phyloP scores from a whole-genome alignment of 352 stramenopile species.

The Saprolegnia parasitica region DNA sequence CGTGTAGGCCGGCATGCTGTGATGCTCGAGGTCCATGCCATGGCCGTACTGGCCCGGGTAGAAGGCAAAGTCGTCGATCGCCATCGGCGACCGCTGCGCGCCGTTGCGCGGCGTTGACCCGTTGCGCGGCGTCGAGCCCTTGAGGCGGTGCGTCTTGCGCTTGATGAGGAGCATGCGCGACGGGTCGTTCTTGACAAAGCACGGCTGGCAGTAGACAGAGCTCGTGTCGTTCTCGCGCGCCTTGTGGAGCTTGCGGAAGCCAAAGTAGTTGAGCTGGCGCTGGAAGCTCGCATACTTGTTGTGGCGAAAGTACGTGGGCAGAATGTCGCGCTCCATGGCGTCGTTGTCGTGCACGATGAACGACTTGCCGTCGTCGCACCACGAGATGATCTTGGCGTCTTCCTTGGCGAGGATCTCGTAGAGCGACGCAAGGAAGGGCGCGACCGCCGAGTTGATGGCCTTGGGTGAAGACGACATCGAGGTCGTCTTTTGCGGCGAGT shows the following conservation, averaged over 20 bases:
- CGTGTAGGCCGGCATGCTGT: neutral
- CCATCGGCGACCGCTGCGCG: neutral
- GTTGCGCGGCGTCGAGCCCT: slow-evolving; percentile 4
- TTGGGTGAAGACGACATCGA: slow-evolving; percentile 14
- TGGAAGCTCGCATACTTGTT: slow-evolving; percentile 77
- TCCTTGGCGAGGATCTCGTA: slow-evolving; percentile 63
- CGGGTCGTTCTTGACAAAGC: slow-evolving; percentile 52
- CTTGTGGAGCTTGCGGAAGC: slow-evolving; percentile 77
- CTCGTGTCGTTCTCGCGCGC: slow-evolving; percentile 39
- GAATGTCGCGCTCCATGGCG: slow-evolving; percentile 45
- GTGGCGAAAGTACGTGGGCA: slow-evolving; percentile 73
- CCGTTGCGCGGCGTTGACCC: slow-evolving; percentile 1
- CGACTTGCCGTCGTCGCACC: slow-evolving; percentile 58
- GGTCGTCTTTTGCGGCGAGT: neutral
- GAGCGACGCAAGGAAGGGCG: slow-evolving; percentile 58
- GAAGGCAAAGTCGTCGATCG: slow-evolving; percentile 15
- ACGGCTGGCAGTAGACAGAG: slow-evolving; percentile 63
- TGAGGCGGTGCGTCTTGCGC: slow-evolving; percentile 38
- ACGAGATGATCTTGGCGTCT: slow-evolving; percentile 48
- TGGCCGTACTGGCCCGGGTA: neutral
- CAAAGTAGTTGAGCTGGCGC: slow-evolving; percentile 75
- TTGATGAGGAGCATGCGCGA: slow-evolving; percentile 69
- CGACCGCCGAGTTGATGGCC: slow-evolving; percentile 33
- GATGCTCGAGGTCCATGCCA: neutral
- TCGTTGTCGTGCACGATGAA: slow-evolving; percentile 64